phyloP scores from a whole-genome alignment of 495 filamentous ascomycete genomes.

The Talaromyces thailandensis region DNA sequence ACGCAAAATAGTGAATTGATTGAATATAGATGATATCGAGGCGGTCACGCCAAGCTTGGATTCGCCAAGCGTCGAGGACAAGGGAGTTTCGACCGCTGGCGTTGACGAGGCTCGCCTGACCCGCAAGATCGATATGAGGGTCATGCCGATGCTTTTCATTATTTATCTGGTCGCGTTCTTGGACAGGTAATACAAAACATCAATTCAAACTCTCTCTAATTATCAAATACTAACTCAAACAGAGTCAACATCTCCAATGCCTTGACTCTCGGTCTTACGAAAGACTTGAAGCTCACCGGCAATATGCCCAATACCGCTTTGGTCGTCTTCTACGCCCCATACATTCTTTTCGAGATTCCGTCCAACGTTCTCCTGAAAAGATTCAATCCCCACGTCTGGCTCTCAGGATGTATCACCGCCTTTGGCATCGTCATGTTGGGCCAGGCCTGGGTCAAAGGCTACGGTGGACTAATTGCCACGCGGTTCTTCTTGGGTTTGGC shows the following conservation, averaged over 20 bases:
- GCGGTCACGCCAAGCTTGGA: constrained; percentile 8
- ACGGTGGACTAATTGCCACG: constrained; percentile 45
- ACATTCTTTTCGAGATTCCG: constrained; percentile 60
- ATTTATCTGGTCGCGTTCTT: constrained; percentile 15
- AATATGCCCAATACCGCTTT: constrained; percentile 60
- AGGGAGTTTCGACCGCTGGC: background rate
- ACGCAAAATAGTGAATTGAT: background rate
- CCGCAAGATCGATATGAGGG: constrained; percentile 13
- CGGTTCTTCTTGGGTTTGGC: constrained; percentile 46
- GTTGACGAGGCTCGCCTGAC: constrained; percentile 12
- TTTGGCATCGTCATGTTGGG: constrained; percentile 58
- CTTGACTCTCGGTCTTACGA: constrained; percentile 9
- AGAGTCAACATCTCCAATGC: constrained; percentile 20
- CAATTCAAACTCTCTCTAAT: background rate
- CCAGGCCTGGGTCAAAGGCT: constrained; percentile 54
- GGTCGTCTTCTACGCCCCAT: constrained; percentile 62
- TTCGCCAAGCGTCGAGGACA: background rate
- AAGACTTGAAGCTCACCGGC: constrained; percentile 28
- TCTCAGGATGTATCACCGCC: constrained; percentile 58
- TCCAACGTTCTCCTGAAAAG: constrained; percentile 74
- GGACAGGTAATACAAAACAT: constrained; percentile 11
- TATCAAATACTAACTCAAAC: background rate
- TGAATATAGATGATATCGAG: constrained; percentile 9
- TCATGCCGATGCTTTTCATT: constrained; percentile 14
- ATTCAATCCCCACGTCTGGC: constrained; percentile 64